Conservation (phyloP, 139 green algal genomes). For the Mychonastes homosphaera region DNA sequence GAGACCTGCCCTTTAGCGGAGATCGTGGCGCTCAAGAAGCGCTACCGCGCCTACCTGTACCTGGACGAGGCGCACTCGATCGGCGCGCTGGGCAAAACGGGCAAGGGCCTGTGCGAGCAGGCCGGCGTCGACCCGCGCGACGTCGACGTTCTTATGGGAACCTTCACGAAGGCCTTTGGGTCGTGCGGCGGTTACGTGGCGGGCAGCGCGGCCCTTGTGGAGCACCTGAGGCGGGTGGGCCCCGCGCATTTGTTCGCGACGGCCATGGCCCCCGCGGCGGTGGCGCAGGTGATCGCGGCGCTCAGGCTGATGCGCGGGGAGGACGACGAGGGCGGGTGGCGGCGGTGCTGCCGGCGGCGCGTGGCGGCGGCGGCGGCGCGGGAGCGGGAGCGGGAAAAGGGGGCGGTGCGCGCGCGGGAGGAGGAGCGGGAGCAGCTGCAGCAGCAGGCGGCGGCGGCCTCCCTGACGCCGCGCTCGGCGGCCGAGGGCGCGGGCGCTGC, state of each 20-base stretch:
- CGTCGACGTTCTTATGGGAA: constrained; percentile 98
- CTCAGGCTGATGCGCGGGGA: constrained; percentile 62
- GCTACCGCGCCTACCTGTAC: constrained; percentile 93
- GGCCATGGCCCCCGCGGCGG: constrained; percentile 73
- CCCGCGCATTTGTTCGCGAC: constrained; percentile 76
- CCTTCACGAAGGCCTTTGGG: constrained; percentile 99
- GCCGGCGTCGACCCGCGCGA: constrained; percentile 74
- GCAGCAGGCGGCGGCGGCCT: too few species aligned
- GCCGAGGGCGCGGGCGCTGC: too few species aligned
- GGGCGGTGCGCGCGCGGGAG: too few species aligned
- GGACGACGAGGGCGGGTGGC: constrained; percentile 30
- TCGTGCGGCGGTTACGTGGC: constrained; percentile 91
- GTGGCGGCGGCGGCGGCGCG: too few species aligned
- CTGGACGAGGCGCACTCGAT: constrained; percentile 99
- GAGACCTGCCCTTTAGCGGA: constrained; percentile 74
- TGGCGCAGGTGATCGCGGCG: constrained; percentile 60
- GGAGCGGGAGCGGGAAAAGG: too few species aligned
- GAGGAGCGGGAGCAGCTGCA: too few species aligned
- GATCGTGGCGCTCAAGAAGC: constrained; percentile 85
- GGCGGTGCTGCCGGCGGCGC: background rate
- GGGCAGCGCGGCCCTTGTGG: constrained; percentile 48
- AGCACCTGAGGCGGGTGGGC: constrained; percentile 56
- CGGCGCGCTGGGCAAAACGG: constrained; percentile 74
- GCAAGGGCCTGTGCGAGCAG: constrained; percentile 78
- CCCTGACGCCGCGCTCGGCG: too few species aligned